A percentile compares a stretch with the other conserved stretches of the same genome.
phyloP scores from a whole-genome alignment of 768 basidiomycete species.

The Filobasidium wieringae region DNA sequence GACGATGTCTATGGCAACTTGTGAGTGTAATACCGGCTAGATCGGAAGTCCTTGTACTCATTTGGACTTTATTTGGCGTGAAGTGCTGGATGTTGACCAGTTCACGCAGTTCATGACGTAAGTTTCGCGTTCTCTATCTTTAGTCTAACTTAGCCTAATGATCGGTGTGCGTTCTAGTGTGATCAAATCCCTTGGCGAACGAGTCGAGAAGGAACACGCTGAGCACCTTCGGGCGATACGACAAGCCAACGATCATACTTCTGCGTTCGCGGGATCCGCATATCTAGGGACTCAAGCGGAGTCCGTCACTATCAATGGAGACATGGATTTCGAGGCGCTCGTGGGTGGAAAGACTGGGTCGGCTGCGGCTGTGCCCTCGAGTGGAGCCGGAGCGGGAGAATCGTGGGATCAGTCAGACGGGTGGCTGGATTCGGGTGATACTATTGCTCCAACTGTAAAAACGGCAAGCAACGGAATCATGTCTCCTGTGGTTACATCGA shows the following conservation, averaged over 20 bases:
- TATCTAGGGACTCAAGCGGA: constrained; percentile 37
- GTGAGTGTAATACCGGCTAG: constrained; percentile 43
- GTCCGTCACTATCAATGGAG: constrained; percentile 44
- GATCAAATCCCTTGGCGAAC: constrained; percentile 48
- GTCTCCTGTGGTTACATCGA: not conserved
- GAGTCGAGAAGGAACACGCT: constrained; percentile 84
- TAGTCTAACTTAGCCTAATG: not conserved
- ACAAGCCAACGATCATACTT: constrained; percentile 60
- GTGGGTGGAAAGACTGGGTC: constrained; percentile 16
- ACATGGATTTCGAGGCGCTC: constrained; percentile 58
- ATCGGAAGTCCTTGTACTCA: not conserved
- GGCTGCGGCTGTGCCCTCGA: not conserved
- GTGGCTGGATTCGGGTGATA: constrained; percentile 4
- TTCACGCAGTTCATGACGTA: constrained; percentile 79
- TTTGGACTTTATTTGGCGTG: not conserved
- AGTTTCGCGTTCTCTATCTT: constrained; percentile 37
- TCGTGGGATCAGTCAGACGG: constrained; percentile 29
- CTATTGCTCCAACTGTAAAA: not conserved
- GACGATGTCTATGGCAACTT: constrained; percentile 93
- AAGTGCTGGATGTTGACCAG: constrained; percentile 48
- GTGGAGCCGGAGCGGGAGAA: constrained; percentile 13
- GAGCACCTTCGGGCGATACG: constrained; percentile 88
- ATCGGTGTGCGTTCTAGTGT: constrained; percentile 19
- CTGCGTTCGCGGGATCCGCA: constrained; percentile 31
- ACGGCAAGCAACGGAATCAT: not conserved